Evolutionary conservation across 306 rosid species (phyloP).

Genomic region (Styphnolobium japonicum): DNA sequence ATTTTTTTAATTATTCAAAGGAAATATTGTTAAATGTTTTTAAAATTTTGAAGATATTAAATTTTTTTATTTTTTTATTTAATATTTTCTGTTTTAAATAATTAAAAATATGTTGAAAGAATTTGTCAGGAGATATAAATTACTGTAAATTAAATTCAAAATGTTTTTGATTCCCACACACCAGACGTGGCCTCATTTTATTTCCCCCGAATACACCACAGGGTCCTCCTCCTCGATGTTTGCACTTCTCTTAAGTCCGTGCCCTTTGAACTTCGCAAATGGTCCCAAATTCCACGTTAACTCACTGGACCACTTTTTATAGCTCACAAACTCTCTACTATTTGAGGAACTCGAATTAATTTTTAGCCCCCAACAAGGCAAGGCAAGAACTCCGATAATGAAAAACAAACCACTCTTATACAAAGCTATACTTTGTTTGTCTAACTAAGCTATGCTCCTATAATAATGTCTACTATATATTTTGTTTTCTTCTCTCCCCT

Average conservation of each 20-base stretch:
- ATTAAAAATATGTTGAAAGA: no score
- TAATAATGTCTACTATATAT: neutral
- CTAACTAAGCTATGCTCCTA: neutral
- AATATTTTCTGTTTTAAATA: no score
- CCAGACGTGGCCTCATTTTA: constrained; percentile 13
- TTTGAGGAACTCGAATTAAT: constrained; percentile 5
- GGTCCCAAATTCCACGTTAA: constrained; percentile 54
- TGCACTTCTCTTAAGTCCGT: constrained; percentile 35
- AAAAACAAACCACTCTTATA: constrained; percentile 5
- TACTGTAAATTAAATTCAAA: neutral
- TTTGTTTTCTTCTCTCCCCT: neutral
- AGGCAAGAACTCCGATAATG: neutral
- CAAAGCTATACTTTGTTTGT: neutral
- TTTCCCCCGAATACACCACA: neutral
- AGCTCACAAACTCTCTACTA: neutral
- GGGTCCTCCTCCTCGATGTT: constrained; percentile 20
- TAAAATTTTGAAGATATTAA: no score
- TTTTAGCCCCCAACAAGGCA: neutral
- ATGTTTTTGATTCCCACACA: constrained; percentile 7
- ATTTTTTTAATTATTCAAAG: no score
- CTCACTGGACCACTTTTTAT: constrained; percentile 45
- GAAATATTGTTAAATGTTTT: no score
- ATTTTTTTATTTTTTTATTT: no score
- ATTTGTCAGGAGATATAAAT: no score
- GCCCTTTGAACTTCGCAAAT: constrained; percentile 37